phyloP scores from a whole-genome alignment of 768 basidiomycete species.

The Psilocybe cyanescens region DNA sequence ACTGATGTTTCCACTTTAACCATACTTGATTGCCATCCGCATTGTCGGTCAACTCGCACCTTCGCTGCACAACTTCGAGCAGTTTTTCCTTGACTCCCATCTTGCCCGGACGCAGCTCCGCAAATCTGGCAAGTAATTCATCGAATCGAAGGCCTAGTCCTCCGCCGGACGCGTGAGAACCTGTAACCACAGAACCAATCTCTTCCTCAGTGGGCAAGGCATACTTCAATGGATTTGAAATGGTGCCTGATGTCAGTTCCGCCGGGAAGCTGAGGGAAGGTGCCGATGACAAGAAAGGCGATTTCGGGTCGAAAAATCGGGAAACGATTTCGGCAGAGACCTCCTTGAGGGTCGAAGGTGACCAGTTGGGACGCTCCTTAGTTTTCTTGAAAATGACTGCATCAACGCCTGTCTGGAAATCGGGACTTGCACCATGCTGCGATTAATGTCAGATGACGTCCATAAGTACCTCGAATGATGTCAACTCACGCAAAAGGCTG shows the following conservation, averaged over 20 bases:
- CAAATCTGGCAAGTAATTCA: slow-evolving; percentile 65
- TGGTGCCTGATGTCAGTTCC: slow-evolving; percentile 26
- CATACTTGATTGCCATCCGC: slow-evolving; percentile 62
- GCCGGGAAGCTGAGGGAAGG: slow-evolving; percentile 50
- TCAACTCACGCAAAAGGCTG: slow-evolving; percentile 83
- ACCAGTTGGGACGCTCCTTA: slow-evolving; percentile 67
- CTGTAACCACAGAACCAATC: slow-evolving; percentile 67
- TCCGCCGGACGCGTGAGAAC: slow-evolving; percentile 65
- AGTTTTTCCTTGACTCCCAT: slow-evolving; percentile 77
- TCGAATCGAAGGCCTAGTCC: slow-evolving; percentile 61
- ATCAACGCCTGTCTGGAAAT: slow-evolving; percentile 84
- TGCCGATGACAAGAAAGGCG: slow-evolving; percentile 47
- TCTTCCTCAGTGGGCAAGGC: slow-evolving; percentile 81
- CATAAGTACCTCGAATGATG: slow-evolving; percentile 19
- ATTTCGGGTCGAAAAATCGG: slow-evolving; percentile 69
- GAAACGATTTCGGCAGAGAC: slow-evolving; percentile 60
- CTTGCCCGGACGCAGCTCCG: slow-evolving; percentile 50
- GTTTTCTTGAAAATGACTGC: slow-evolving; percentile 57
- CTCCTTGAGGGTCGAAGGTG: slow-evolving; percentile 62
- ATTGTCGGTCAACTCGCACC: slow-evolving; percentile 63
- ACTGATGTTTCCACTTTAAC: slow-evolving; percentile 60
- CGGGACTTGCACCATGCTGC: slow-evolving; percentile 77
- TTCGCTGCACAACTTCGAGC: slow-evolving; percentile 71
- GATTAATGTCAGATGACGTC: slow-evolving; percentile 17
- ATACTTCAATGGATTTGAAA: slow-evolving; percentile 39